A percentile compares a stretch with the other conserved stretches of the same genome.
phyloP scores from a whole-genome alignment of 331 rosid genomes.

The Rosa hybrid region DNA sequence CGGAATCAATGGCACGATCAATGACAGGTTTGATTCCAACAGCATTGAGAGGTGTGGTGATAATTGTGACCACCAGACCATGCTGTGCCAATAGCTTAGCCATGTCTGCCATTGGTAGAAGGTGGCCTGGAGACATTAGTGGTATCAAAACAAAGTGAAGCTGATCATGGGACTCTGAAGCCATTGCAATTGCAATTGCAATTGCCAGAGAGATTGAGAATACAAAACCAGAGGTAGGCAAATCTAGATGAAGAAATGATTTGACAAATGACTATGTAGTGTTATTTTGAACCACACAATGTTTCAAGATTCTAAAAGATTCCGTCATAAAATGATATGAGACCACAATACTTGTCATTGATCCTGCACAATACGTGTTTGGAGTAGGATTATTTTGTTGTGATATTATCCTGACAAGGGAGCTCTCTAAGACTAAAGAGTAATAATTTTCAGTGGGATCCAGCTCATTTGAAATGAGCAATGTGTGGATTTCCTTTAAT shows the following conservation, averaged over 20 bases:
- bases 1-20: conserved; percentile 27
- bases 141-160: conserved; percentile 47
- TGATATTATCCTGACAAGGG: too few relatives aligned
- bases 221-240: background rate
- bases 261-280: too few relatives aligned
- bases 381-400: too few relatives aligned
- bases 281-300: too few relatives aligned
- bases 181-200: conserved; percentile 22
- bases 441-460: too few relatives aligned
- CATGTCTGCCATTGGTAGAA: conserved; percentile 48
- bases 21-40: conserved; percentile 24
- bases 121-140: conserved; percentile 43
- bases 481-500: too few relatives aligned
- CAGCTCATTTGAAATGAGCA: too few relatives aligned
- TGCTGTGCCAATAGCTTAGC: conserved; percentile 35
- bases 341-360: too few relatives aligned
- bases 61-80: conserved; percentile 31
- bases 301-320: too few relatives aligned
- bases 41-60: conserved; percentile 39
- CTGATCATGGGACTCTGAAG: conserved; percentile 14
- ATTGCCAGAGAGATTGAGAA: background rate
- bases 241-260: background rate
- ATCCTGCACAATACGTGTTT: too few relatives aligned
- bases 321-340: too few relatives aligned
- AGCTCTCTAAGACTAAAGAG: too few relatives aligned